Evolutionary conservation across 805 yeast species (phyloP).

Genomic region (Metschnikowia peoriensis): DNA sequence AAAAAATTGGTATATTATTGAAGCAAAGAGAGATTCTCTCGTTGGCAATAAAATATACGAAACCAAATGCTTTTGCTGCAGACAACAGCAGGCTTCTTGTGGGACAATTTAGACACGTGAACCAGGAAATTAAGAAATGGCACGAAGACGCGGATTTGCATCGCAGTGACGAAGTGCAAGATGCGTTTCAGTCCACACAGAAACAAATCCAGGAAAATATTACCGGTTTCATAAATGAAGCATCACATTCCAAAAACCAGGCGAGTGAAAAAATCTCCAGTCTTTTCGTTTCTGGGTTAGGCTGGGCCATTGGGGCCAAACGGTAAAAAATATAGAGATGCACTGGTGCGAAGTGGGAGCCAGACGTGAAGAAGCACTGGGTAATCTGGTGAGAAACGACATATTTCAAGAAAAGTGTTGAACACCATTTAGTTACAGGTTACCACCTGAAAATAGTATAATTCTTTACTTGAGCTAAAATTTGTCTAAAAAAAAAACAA

Average conservation of each 20-base stretch:
- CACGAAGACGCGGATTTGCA: slow-evolving; percentile 14
- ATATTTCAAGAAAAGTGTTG: background rate
- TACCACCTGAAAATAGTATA: background rate
- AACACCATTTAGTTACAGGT: background rate
- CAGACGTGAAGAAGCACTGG: background rate
- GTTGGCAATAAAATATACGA: slow-evolving; percentile 41
- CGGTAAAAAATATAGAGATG: slow-evolving; percentile 3
- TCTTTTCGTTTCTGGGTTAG: slow-evolving; percentile 53
- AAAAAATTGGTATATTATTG: slow-evolving; percentile 26
- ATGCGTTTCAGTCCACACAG: slow-evolving; percentile 16
- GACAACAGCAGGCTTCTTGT: slow-evolving; percentile 56
- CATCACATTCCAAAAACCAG: slow-evolving; percentile 26
- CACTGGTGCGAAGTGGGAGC: slow-evolving; percentile 7
- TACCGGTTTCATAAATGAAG: slow-evolving; percentile 30
- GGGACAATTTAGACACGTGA: slow-evolving; percentile 61
- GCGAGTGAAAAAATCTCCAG: slow-evolving; percentile 49
- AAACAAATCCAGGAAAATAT: slow-evolving; percentile 21
- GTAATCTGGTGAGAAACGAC: background rate
- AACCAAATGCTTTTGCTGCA: slow-evolving; percentile 41
- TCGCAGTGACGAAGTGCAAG: slow-evolving; percentile 13
- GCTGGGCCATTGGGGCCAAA: slow-evolving; percentile 64
- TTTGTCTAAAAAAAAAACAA: too few relatives aligned
- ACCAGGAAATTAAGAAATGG: slow-evolving; percentile 30
- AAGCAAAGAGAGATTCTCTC: slow-evolving; percentile 57
- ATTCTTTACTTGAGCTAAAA: background rate